These are phyloP conservation scores for Penicillium salamii DNA, from an alignment of 495 filamentous ascomycete species.

Conservation along the genomic window DNA sequence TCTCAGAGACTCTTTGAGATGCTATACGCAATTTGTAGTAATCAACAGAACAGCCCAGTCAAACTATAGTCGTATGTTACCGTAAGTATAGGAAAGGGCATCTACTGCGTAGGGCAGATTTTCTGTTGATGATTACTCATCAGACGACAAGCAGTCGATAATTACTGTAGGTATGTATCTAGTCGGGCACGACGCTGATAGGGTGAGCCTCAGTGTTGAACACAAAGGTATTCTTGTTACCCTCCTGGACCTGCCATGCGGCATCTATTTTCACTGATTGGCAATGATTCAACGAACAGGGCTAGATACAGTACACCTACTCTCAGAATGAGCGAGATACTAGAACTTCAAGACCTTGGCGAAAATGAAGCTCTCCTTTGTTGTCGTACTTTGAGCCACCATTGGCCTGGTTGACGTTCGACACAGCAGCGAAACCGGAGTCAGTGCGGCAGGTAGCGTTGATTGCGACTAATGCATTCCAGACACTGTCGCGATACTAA, in stretches of 20 bases:
- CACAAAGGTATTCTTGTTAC: conserved; percentile 61
- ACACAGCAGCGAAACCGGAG: conserved; percentile 64
- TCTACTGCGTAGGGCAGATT: no score
- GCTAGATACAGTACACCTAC: conserved; percentile 6
- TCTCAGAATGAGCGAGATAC: conserved; percentile 62
- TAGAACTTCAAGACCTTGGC: conserved; percentile 87
- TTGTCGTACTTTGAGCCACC: conserved; percentile 66
- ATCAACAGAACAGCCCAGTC: no score
- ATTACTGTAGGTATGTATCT: no score
- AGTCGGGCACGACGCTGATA: no score
- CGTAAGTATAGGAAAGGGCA: no score
- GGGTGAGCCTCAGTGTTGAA: conserved; percentile 89
- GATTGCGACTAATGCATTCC: conserved; percentile 74
- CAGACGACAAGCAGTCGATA: no score
- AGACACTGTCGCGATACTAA: conserved; percentile 82
- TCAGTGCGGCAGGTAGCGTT: conserved; percentile 60
- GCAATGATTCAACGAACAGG: neutral
- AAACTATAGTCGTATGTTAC: no score
- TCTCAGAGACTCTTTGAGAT: no score
- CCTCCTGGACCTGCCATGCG: conserved; percentile 59
- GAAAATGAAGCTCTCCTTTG: conserved; percentile 88
- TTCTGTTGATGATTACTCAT: no score
- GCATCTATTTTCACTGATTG: conserved; percentile 44
- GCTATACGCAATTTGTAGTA: no score
- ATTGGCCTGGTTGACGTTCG: conserved; percentile 57